Evolutionary conservation across 768 basidiomycete species (phyloP), one percentile per base, ranked within the genome.

Genomic region (Amanita pallidorosea): DNA sequence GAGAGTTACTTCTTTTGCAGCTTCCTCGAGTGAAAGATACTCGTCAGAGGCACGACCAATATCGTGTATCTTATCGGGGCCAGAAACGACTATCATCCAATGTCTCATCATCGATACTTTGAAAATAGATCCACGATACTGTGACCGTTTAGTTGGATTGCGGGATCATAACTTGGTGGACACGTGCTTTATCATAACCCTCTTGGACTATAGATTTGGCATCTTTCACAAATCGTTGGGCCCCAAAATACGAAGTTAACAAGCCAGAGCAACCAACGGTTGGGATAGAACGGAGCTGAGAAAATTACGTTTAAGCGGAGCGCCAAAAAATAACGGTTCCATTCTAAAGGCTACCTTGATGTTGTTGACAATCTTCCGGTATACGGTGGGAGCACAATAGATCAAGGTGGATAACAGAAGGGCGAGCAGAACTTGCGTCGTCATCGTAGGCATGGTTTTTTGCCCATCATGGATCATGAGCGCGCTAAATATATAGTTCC

Each of bases 81-180:
- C 69, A 7, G 68, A 65, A 23, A 72, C 61, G 8, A 78, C 58
- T n/a, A 77, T 65, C 6, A 69, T 49, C 77, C 78, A 80, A 38
- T 65, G 62, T 33, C 70, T 63, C 36, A 74, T 56, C 44, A 63
- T 62, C 0, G 75, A 61, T 5, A 79, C 61, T 58, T 70, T 73
- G 61, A 76, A 80, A 5, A 61, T 48, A 31, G 55, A 52, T 37
- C 58, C 56, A 22, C 55, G 58, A 52, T 60, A 61, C 65, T 63
- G 34, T 15, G 4, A 43, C 31, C 15, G 7, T 5, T 18, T 0
- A 22, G 2, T 34, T 8, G 23, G 42, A 8, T 25, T 42, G 5
- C 5, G 15, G 7, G 23, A 15, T 0, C 27, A 13, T 13, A 22
- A 13, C 11, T 38, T 2, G 6, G 17, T 9, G 22, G 18, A 33